These are phyloP conservation scores for Vitis riparia DNA, from an alignment of 164 flowering plant genomes.

Conservation along the genomic window DNA sequence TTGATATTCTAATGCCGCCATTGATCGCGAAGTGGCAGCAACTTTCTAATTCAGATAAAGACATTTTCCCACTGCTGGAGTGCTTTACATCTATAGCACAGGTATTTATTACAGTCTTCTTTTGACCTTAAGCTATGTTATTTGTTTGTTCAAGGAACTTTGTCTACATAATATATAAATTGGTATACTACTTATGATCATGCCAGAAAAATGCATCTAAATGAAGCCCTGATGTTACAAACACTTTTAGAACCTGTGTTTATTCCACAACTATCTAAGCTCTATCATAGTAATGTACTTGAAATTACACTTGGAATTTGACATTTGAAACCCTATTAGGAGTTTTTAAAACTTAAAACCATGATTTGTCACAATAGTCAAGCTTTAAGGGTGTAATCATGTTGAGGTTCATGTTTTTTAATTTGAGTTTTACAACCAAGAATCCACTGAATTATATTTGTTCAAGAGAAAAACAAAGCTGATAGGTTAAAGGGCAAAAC, in stretches of 20 bases:
- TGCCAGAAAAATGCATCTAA: not conserved
- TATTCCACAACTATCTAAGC: not conserved
- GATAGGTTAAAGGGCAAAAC: too few relatives aligned
- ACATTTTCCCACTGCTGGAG: constrained; percentile 88
- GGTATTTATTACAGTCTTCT: constrained; percentile 39
- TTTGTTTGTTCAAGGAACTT: not conserved
- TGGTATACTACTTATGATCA: too few relatives aligned
- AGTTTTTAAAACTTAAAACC: not conserved
- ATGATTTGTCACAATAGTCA: not conserved
- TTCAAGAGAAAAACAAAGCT: too few relatives aligned
- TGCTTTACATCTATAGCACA: constrained; percentile 98
- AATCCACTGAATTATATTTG: not conserved
- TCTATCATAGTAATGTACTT: not conserved
- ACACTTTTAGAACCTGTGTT: not conserved
- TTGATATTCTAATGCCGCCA: constrained; percentile 97
- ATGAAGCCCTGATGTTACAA: too few relatives aligned
- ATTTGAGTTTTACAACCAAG: not conserved
- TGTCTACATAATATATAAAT: not conserved
- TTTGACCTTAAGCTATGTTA: not conserved
- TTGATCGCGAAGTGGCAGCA: constrained; percentile 95
- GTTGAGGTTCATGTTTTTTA: not conserved
- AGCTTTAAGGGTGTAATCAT: too few relatives aligned
- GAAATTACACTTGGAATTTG: not conserved
- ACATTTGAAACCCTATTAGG: not conserved
- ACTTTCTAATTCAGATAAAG: constrained; percentile 87